phyloP scores from a whole-genome alignment of 129 eudicot genomes.

The Ambrosia artemisiifolia region DNA sequence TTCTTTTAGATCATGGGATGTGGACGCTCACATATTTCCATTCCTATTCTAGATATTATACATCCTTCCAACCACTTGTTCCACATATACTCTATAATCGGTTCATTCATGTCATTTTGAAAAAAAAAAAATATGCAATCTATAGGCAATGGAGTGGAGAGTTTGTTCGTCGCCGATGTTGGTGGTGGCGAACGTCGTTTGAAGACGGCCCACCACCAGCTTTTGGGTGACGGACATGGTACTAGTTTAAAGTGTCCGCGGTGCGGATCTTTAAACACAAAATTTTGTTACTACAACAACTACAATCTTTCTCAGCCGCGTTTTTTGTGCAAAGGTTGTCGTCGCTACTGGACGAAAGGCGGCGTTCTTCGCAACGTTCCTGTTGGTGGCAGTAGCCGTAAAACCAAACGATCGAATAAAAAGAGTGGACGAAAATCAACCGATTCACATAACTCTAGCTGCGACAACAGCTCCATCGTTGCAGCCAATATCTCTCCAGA shows the following conservation, averaged over 20 bases:
- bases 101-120: background rate
- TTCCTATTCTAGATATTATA: background rate
- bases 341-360: constrained; percentile 31
- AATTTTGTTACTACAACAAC: constrained; percentile 29
- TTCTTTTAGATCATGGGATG: background rate
- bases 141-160: background rate
- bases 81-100: too few species aligned
- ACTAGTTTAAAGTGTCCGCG: constrained; percentile 16
- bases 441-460: background rate
- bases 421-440: background rate
- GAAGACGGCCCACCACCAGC: too few species aligned
- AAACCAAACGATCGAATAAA: constrained; percentile 19
- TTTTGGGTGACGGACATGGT: too few species aligned
- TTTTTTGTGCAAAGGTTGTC: constrained; percentile 23
- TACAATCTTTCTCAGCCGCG: constrained; percentile 33
- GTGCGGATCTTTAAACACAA: constrained; percentile 16
- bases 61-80: background rate
- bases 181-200: background rate
- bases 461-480: background rate
- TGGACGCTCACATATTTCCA: background rate
- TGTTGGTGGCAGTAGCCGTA: constrained; percentile 29
- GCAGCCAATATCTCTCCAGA: background rate
- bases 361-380: constrained; percentile 32
- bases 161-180: background rate
- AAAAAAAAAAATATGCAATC: background rate